These are phyloP conservation scores for Cymbopogon citratus DNA, from an alignment of 176 grass and related monocot species.

Conservation along the genomic window DNA sequence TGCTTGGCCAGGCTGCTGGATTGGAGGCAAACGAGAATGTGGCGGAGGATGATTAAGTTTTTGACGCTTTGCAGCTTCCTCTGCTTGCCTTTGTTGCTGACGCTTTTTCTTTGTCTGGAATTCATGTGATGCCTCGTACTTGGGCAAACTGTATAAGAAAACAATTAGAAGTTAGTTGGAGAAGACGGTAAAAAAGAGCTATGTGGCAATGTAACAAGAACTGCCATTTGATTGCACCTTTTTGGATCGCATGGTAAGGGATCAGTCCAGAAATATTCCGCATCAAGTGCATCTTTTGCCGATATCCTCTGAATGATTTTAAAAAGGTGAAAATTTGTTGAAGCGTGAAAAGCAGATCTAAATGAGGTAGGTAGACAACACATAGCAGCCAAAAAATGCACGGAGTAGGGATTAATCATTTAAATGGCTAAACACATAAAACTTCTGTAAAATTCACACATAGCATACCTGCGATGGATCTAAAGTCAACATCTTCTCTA, in stretches of 20 bases:
- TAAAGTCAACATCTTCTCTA: constrained; percentile 88
- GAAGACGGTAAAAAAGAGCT: background rate
- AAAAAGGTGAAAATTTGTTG: constrained; percentile 7
- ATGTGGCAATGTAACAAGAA: background rate
- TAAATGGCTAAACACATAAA: background rate
- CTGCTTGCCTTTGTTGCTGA: constrained; percentile 89
- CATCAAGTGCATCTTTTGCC: constrained; percentile 92
- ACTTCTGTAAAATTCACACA: background rate
- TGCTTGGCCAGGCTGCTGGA: constrained; percentile 66
- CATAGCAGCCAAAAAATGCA: background rate
- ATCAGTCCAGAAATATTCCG: constrained; percentile 97
- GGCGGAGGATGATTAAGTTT: constrained; percentile 85
- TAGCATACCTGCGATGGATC: constrained; percentile 69
- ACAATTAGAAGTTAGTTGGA: background rate
- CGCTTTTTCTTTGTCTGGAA: constrained; percentile 97
- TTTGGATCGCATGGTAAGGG: constrained; percentile 87
- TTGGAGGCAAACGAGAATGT: constrained; percentile 85
- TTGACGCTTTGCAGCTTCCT: constrained; percentile 82
- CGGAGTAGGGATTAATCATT: background rate
- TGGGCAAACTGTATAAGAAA: constrained; percentile 63
- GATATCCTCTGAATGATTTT: constrained; percentile 67
- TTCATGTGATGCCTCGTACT: constrained; percentile 83
- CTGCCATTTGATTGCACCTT: constrained; percentile 36
- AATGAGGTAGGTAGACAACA: background rate
- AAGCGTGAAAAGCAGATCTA: background rate